Conservation (phyloP, 495 filamentous ascomycete genomes). For the Ascobolus immersus region DNA sequence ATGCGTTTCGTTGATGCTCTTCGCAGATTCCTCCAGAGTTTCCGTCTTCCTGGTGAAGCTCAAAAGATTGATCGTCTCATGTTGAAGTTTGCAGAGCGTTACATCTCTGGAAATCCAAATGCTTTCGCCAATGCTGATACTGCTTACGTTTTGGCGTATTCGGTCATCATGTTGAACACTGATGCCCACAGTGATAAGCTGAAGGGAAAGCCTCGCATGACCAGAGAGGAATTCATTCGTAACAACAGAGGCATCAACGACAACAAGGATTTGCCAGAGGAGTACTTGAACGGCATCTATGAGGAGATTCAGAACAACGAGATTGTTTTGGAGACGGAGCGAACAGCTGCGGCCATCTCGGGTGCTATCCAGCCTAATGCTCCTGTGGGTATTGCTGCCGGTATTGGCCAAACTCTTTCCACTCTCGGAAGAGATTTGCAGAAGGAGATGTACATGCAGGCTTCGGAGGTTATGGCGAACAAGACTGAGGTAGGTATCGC, state of each 20-base stretch:
- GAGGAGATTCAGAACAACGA: constrained; percentile 79
- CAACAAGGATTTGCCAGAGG: constrained; percentile 72
- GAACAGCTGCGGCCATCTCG: constrained; percentile 56
- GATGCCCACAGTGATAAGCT: constrained; percentile 81
- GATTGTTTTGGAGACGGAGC: constrained; percentile 81
- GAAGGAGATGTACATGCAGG: constrained; percentile 75
- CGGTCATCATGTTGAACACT: constrained; percentile 89
- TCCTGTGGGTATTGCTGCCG: constrained; percentile 47
- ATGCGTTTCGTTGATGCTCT: constrained; percentile 83
- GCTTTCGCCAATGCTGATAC: constrained; percentile 97
- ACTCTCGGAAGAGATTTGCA: constrained; percentile 79
- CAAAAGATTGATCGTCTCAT: constrained; percentile 99
- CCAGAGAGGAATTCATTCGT: constrained; percentile 88
- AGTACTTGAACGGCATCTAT: constrained; percentile 71
- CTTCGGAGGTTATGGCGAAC: constrained; percentile 82
- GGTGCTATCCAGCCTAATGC: constrained; percentile 33
- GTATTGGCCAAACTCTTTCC: constrained; percentile 68
- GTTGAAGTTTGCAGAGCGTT: constrained; percentile 94
- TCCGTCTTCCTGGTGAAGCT: constrained; percentile 82
- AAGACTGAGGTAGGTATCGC: constrained; percentile 30
- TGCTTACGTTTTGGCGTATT: constrained; percentile 85
- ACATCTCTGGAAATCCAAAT: constrained; percentile 81
- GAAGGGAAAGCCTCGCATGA: constrained; percentile 54
- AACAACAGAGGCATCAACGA: constrained; percentile 98
- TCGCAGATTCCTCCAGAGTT: constrained; percentile 75